phyloP scores from a whole-genome alignment of 371 early-diverging fungal genomes.

The Rhizopus arrhizus region DNA sequence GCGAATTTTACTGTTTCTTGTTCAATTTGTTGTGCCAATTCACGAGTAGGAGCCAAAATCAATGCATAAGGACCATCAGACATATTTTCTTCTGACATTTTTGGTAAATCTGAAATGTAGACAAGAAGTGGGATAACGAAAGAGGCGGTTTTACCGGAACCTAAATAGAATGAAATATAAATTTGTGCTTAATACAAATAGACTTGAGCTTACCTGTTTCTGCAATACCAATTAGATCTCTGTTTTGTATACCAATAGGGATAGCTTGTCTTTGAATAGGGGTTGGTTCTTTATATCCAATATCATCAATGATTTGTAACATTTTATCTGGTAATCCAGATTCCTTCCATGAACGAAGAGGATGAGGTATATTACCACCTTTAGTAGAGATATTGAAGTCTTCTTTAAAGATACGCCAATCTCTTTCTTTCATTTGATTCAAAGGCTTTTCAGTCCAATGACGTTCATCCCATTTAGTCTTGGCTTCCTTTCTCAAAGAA shows the following conservation, averaged over 20 bases:
- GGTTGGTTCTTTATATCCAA: constrained; percentile 94
- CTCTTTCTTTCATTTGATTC: constrained; percentile 91
- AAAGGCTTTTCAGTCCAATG: constrained; percentile 96
- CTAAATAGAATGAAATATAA: constrained; percentile 19
- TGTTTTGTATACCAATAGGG: constrained; percentile 88
- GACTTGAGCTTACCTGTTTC: constrained; percentile 79
- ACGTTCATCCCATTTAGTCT: constrained; percentile 79
- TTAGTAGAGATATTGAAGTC: constrained; percentile 95
- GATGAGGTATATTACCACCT: constrained; percentile 89
- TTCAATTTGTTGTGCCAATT: constrained; percentile 94
- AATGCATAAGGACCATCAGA: constrained; percentile 90
- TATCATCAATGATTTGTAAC: constrained; percentile 67
- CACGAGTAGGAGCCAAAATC: constrained; percentile 95
- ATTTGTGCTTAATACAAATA: neutral
- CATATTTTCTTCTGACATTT: constrained; percentile 72
- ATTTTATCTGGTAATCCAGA: constrained; percentile 71
- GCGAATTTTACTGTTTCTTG: constrained; percentile 87
- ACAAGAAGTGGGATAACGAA: constrained; percentile 96
- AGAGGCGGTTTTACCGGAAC: constrained; percentile 96
- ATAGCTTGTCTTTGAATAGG: constrained; percentile 98
- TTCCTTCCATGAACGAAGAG: constrained; percentile 92
- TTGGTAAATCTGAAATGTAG: constrained; percentile 82
- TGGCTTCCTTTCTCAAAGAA: constrained; percentile 68
- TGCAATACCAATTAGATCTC: constrained; percentile 98
- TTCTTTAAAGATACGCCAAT: constrained; percentile 98